These are phyloP conservation scores for Ogataea siamensis DNA, from an alignment of 805 yeast species.

Conservation along the genomic window DNA sequence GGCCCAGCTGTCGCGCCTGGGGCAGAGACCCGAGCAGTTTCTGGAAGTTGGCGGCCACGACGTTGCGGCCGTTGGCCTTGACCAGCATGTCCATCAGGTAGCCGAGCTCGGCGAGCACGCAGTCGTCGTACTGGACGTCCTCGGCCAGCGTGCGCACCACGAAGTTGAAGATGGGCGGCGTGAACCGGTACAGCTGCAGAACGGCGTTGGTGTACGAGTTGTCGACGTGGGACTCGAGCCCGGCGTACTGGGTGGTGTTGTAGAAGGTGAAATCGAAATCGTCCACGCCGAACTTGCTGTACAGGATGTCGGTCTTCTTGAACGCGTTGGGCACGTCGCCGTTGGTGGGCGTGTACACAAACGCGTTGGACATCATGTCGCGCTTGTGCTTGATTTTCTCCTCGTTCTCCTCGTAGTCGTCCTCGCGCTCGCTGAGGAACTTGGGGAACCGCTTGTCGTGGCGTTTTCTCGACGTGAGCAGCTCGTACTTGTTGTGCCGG, in stretches of 20 bases:
- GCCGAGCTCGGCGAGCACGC: constrained; percentile 78
- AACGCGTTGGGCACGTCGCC: constrained; percentile 70
- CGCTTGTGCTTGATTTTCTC: constrained; percentile 22
- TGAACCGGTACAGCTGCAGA: constrained; percentile 75
- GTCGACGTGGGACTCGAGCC: constrained; percentile 84
- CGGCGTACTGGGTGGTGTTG: constrained; percentile 71
- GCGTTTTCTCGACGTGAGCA: constrained; percentile 33
- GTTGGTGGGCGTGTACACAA: constrained; percentile 33
- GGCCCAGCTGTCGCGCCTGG: constrained; percentile 51
- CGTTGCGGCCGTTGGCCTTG: constrained; percentile 75
- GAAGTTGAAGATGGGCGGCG: constrained; percentile 68
- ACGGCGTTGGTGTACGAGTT: constrained; percentile 77
- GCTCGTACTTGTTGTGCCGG: constrained; percentile 41
- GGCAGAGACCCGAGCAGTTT: constrained; percentile 45
- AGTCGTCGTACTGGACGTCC: constrained; percentile 45
- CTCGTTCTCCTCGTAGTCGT: constrained; percentile 31
- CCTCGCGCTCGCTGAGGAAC: constrained; percentile 58
- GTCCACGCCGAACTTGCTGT: constrained; percentile 87
- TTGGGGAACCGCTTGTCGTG: constrained; percentile 39
- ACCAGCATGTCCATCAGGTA: constrained; percentile 88
- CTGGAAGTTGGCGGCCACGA: constrained; percentile 80
- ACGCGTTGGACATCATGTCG: constrained; percentile 23
- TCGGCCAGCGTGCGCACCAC: constrained; percentile 54
- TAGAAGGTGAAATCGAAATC: constrained; percentile 90
- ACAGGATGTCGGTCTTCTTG: constrained; percentile 69